phyloP scores from a whole-genome alignment of 2,329 filamentous ascomycete genomes.

The Ophiostoma perfectum region DNA sequence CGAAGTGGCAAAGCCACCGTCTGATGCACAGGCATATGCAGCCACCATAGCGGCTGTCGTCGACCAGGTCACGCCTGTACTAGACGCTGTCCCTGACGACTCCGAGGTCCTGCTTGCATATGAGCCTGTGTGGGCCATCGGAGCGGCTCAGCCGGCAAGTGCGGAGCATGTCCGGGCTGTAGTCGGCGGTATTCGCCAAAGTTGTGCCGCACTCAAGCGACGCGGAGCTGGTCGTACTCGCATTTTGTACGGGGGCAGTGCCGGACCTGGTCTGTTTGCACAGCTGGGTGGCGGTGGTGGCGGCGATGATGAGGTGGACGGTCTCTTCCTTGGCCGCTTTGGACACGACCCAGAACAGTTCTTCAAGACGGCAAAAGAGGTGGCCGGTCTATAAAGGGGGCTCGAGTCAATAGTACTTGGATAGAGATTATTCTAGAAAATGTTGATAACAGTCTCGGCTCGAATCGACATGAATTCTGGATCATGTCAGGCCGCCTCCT shows the following conservation, averaged over 20 bases:
- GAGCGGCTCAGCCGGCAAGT: constrained; percentile 63
- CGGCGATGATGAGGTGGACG: constrained; percentile 52
- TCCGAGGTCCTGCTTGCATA: constrained; percentile 74
- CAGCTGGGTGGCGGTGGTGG: constrained; percentile 52
- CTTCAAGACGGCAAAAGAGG: constrained; percentile 65
- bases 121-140: constrained; percentile 87
- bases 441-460: background rate
- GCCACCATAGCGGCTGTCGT: constrained; percentile 59
- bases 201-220: constrained; percentile 47
- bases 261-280: constrained; percentile 70
- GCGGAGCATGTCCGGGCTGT: constrained; percentile 68
- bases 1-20: constrained; percentile 50
- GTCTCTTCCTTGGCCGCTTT: constrained; percentile 75
- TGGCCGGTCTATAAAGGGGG: constrained; percentile 40
- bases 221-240: constrained; percentile 49
- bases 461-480: too few relatives aligned
- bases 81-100: constrained; percentile 54
- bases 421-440: background rate
- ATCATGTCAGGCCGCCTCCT: too few relatives aligned
- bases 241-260: constrained; percentile 77
- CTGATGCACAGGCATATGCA: constrained; percentile 53
- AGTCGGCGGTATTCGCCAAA: constrained; percentile 54
- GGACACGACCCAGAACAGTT: constrained; percentile 71
- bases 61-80: constrained; percentile 58
- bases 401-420: background rate